Evolutionary conservation across 768 basidiomycete genomes (phyloP), one percentile per base, ranked within the genome.

Genomic region (Pholiota microspora): DNA sequence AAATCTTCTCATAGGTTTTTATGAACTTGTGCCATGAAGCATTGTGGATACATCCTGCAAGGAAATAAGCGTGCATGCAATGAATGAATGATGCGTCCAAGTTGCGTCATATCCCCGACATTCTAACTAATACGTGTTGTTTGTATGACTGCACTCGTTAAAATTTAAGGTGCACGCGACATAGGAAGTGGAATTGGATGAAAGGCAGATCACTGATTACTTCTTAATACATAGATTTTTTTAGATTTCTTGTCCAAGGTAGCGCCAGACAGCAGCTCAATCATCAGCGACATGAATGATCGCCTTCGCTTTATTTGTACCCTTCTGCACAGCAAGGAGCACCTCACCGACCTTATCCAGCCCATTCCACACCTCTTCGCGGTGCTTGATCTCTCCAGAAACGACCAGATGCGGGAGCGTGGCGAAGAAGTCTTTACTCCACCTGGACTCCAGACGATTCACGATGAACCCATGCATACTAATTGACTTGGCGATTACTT

Each of bases 371-470:
- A 80, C 53, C 36, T 82, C 73, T 56, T 84, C 83, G 7, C 57
- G 66, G 45, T 76, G 72, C 62, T 77, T 79, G 47, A 83, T 55
- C 60, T 80, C 73, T 2, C 82, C 80, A 2, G 63, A 69, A 3
- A 71, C 75, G 28, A 84, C 59, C 38, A 69, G 66, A 4, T 64
- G 61, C 3, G 80, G 76, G 2, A 83, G 49, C 4, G 64, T 69
- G 8, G 63, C 62, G 48, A 73, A 74, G 66, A 84, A 84, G 5
- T 69, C 73, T 6, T 68, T 67, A 2, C 50, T 42, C 62, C 77
- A 74, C 58, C 77, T 77, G 6, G 63, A 58, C 2, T 60, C 42
- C 12, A 74, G 64, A 7, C 42, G 59, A 32, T 6, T 44, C 10
- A 76, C 67, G 45, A 79, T 66, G 64, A 84, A 80, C 0, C 71